A percentile compares a stretch with the other conserved stretches of the same genome.
Conservation (phyloP, 2,329 filamentous ascomycete genomes). For the Fusarium sterilihyphosum region DNA sequence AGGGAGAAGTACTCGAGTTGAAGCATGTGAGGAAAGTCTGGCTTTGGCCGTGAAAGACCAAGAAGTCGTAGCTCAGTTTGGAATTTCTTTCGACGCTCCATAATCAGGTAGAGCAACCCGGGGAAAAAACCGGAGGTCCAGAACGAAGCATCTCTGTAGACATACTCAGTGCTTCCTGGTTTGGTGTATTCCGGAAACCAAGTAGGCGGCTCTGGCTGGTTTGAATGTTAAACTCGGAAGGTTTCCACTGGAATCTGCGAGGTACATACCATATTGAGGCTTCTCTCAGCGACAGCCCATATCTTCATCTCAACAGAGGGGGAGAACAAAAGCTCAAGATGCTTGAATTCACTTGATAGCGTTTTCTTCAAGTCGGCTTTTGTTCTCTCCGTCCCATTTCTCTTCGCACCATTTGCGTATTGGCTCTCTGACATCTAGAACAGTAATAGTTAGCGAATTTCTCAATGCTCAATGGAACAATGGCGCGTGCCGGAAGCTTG, state of each 20-base stretch:
- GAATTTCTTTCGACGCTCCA: background rate
- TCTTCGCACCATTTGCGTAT: background rate
- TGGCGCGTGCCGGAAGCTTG: background rate
- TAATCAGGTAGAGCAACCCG: background rate
- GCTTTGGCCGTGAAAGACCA: background rate
- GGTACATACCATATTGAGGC: background rate
- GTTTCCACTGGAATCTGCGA: too few species aligned
- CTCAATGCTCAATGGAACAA: rapidly evolving
- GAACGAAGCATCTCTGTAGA: background rate
- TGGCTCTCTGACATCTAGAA: background rate
- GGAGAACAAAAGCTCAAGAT: background rate
- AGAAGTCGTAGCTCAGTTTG: background rate
- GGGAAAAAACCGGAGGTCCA: background rate
- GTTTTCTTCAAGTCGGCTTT: background rate
- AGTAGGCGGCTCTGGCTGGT: background rate
- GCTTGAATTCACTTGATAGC: background rate
- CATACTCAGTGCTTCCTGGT: background rate
- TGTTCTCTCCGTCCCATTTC: background rate
- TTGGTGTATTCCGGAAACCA: background rate
- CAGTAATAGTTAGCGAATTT: rapidly evolving
- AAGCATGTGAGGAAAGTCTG: background rate
- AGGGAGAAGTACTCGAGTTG: background rate
- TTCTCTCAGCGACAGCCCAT: background rate
- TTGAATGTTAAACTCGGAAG: background rate
- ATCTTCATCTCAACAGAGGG: background rate